These are phyloP conservation scores for Ceratobasidium sp. DNA, from an alignment of 1,284 basidiomycete genomes.

Conservation along the genomic window DNA sequence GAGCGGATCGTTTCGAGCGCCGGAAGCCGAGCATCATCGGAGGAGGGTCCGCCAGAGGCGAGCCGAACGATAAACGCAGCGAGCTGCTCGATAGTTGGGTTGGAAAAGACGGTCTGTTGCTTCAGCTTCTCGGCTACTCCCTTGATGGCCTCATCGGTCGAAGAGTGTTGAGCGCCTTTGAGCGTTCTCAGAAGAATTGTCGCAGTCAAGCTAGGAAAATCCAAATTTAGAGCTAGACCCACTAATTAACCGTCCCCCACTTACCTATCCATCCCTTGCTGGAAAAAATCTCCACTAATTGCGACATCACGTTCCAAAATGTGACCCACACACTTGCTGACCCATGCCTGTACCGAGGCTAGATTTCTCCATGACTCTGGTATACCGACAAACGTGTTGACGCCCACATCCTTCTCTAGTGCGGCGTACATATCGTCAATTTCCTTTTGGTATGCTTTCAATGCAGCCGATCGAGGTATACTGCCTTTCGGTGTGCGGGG, in stretches of 20 bases:
- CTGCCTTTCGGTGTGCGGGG: constrained; percentile 46
- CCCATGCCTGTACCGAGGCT: neutral
- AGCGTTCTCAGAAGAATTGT: constrained; percentile 7
- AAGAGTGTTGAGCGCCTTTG: neutral
- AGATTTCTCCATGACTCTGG: neutral
- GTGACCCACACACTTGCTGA: neutral
- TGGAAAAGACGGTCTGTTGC: constrained; percentile 18
- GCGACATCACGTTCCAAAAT: constrained; percentile 17
- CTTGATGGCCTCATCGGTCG: neutral
- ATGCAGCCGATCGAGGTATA: constrained; percentile 33
- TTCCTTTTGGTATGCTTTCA: constrained; percentile 45
- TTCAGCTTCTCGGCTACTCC: neutral
- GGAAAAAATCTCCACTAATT: constrained; percentile 17
- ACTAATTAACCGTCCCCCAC: too few species aligned
- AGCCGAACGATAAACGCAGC: constrained; percentile 1
- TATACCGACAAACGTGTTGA: neutral
- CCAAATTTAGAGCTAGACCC: neutral
- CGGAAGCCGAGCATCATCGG: neutral
- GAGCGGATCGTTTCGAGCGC: neutral
- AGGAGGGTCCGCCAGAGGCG: neutral
- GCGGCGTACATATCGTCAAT: constrained; percentile 48
- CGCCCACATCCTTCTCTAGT: constrained; percentile 4
- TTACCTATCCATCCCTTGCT: constrained; percentile 42
- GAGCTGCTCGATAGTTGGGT: constrained; percentile 8
- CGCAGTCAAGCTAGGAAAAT: constrained; percentile 1